Base-by-base conservation (phyloP, 192 early-diverging fungal genomes). In the Entomortierella parvispora region DNA sequence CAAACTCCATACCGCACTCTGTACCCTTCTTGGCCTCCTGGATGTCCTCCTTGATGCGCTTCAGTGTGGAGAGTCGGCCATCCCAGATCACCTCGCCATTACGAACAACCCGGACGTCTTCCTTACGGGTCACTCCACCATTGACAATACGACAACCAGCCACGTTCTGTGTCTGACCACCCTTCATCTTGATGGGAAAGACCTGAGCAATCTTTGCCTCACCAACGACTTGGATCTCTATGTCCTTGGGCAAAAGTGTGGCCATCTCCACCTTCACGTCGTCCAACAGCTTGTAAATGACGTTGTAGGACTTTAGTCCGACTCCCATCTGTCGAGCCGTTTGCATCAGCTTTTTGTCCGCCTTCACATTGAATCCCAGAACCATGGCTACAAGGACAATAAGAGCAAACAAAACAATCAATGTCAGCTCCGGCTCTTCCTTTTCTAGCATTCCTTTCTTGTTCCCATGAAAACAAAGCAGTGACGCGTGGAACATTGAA, bases 271-370 rank as follows among this genome's bases (percentile, higher is more conserved):
- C 83, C 81, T 97, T 95, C 37, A 97, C 82, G 55, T 93, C 90
- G 65, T 99, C 97, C 45, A 99, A 64, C n/a, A 99, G 83, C 62
- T 92, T 89, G 83, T 99, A 99, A 58, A 99, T 97, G 58, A 99
- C 86, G 14, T 90, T 88, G 71, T 91, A 92, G 22, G 85, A 71
- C 61, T 88, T 83, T 37, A 99, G 79, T 1, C 80, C 69, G 25
- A 99, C 93, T 22, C 81, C 79, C 47, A 83, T 69, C 67, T 84
- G 67, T 53, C 85, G 84, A 9, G 95, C 93, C 8, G 81, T 72
- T 18, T 71, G 80, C 51, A 80, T 75, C 6, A 90, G 88, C 69
- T 87, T 90, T 65, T 94, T 96, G 69, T 93, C 92, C 0, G 86
- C 84, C 64, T 94, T 94, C 40, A 94, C 89, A 60, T 97, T 97